Percentiles rank a stretch among this genome's conserved stretches.
These are phyloP conservation scores for Ophioceras dolichostomum DNA, from an alignment of 2,329 filamentous ascomycete genomes.

Conservation along the genomic window DNA sequence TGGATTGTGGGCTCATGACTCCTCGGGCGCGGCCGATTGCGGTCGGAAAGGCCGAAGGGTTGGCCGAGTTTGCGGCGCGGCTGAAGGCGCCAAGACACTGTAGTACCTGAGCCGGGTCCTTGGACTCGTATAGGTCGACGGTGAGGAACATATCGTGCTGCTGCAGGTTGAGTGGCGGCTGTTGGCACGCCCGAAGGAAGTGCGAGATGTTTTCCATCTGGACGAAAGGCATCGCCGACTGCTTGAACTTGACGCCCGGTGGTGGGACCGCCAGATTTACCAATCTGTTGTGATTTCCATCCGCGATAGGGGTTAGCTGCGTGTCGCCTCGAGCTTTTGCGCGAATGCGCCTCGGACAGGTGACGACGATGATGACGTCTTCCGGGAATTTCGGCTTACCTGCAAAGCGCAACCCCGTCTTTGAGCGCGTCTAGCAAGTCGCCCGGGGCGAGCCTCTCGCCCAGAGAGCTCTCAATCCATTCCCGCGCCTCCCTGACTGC, in stretches of 20 bases:
- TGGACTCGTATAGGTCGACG: constrained; percentile 89
- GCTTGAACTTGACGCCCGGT: constrained; percentile 78
- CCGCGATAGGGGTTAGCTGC: constrained; percentile 1
- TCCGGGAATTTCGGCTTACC: constrained; percentile 38
- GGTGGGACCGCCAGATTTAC: constrained; percentile 68
- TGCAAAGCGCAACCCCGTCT: constrained; percentile 88
- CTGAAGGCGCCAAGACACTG: constrained; percentile 91
- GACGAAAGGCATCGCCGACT: constrained; percentile 91
- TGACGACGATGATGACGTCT: not conserved
- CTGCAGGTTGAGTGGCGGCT: constrained; percentile 72
- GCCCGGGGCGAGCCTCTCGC: constrained; percentile 55
- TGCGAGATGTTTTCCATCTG: constrained; percentile 99
- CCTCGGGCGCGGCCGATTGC: constrained; percentile 60
- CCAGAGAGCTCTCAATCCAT: constrained; percentile 79
- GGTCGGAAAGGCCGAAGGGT: constrained; percentile 61
- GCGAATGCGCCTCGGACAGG: too few species aligned
- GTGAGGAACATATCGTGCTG: constrained; percentile 95
- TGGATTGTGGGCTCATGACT: constrained; percentile 53
- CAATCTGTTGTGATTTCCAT: constrained; percentile 40
- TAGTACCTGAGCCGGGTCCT: constrained; percentile 90
- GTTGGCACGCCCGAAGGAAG: constrained; percentile 81
- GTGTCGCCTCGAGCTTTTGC: too few species aligned
- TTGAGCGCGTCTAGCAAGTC: constrained; percentile 81
- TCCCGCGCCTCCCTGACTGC: constrained; percentile 72
- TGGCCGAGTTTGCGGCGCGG: constrained; percentile 63